Evolutionary conservation across 371 early-diverging fungal genomes (phyloP), one percentile per base, ranked within the genome.

Genomic region (Circinella umbellata): DNA sequence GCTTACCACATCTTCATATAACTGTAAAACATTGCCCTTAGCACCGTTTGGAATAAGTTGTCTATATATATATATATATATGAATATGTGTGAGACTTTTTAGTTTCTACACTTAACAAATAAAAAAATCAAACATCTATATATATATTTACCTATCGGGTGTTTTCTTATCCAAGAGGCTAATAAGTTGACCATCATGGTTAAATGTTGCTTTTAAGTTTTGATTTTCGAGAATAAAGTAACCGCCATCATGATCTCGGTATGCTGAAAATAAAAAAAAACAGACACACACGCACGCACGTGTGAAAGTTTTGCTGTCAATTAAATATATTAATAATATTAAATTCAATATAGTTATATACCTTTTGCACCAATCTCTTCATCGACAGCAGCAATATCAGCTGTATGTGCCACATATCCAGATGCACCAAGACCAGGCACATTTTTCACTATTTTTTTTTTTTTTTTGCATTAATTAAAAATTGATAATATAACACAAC

Each of bases 1-100:
- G 78, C 80, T 69, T 78, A 84, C 86, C 69, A 91, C 87, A 83
- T 99, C 98, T 61, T 97, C 96, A 74, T 90, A 96, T 14, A 96
- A 69, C 47, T 85, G 84, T 62, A 98, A 85, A 10, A 89, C 80
- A 80, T 98, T 98, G n/a, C 91, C 96, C 4, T 69, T 69, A n/a
- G 73, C 65, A 0, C 89, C 90, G 18, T 80, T 60, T 0, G 90
- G 87, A 20, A 97, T 82, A 18, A 92, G 73, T 4, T 95, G 93
- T 48, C 88, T 89, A 61, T 63, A 42, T 6, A 42, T 42, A 2
- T 27, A 2, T 27, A 2, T 27, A 2, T 27, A 27, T 27, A 2
- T 1, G 27, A 27, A 27, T 27, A 2, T 1, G 27, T 1, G 27
- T 1, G 27, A 27, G 27, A 27, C n/a, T 27, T 27, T 27, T 27